Base-by-base conservation (phyloP, 2,329 filamentous ascomycete genomes). In the Exophiala dermatitidis region DNA sequence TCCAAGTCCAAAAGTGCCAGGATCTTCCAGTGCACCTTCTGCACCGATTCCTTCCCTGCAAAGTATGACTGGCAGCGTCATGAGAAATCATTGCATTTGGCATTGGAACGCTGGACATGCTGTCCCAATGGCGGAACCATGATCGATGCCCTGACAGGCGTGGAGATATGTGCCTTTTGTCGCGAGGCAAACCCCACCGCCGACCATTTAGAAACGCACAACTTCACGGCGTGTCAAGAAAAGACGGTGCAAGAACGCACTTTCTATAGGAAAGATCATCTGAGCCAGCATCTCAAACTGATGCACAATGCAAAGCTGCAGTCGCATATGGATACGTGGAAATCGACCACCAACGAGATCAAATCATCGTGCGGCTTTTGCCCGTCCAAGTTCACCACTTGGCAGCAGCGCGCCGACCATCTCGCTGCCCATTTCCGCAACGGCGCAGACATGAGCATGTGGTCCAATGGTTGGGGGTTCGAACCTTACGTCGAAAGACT, bases 31-130 rank as follows among this genome's bases (percentile, higher is more conserved):
- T 81, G 78, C 62, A 81, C 78, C 1, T 81, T 81, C 65, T 81
- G 78, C 59, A 74, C 75, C 9, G 77, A 80, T 56, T 74, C 74
- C 0, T 81, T 80, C 62, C 71, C 74, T 46, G 74, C 76, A 19
- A 81, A 81, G 56, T 80, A 80, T 64, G 78, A 81, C 64, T 81
- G 78, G 78, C 76, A 78, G 45, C 71, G 78, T 12, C 78, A 81
- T 60, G 78, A 81, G 60, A 81, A 80, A 61, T 79, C 77, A 2
- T 66, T 80, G 41, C 78, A 81, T 64, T 65, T 81, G 30, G 75
- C 75, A 12, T 64, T 81, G 32, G 78, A 81, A 58, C 77, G 77
- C 60, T 81, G 77, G 77, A 78, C 79, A 5, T 84, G 81, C 61
- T 77, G 79, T 32, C 81, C 80, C 2, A 66, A 77, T 3, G 81